phyloP scores from a whole-genome alignment of 352 stramenopile genomes.

The Plasmopara halstedii region DNA sequence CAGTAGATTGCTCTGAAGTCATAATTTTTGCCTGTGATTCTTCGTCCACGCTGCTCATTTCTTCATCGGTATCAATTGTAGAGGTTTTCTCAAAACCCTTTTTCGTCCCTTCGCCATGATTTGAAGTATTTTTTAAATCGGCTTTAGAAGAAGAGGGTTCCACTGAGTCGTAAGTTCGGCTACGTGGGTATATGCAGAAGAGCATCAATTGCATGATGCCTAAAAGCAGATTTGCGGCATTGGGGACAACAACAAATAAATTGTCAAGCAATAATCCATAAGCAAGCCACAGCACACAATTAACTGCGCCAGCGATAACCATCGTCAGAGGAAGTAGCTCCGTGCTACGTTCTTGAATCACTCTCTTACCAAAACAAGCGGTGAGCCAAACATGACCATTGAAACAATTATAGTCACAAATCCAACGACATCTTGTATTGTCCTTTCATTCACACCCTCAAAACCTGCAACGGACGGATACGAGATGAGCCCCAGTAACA shows the following conservation, averaged over 20 bases:
- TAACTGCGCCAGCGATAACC: conserved; percentile 41
- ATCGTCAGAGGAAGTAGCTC: conserved; percentile 36
- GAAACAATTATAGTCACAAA: conserved; percentile 47
- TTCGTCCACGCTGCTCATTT: not conserved
- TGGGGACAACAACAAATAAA: conserved; percentile 52
- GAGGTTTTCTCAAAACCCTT: conserved; percentile 11
- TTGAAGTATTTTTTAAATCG: conserved; percentile 1
- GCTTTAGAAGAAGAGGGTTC: conserved; percentile 7
- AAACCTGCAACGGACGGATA: conserved; percentile 26
- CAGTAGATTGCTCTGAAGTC: conserved; percentile 3
- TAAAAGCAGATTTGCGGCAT: conserved; percentile 50
- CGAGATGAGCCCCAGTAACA: conserved; percentile 28
- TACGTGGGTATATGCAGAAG: conserved; percentile 26
- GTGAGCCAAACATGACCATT: conserved; percentile 56
- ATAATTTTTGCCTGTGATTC: too few species aligned
- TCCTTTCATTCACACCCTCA: conserved; percentile 3
- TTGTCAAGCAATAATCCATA: conserved; percentile 47
- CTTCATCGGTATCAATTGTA: conserved; percentile 6
- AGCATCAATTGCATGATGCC: conserved; percentile 47
- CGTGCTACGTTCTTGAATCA: conserved; percentile 39
- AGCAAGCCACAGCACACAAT: conserved; percentile 41
- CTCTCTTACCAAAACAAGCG: conserved; percentile 39
- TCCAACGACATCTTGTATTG: conserved; percentile 37
- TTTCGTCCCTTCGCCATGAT: conserved; percentile 4
- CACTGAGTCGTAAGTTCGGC: conserved; percentile 24